Base-by-base conservation (phyloP, 306 rosid species). In the Prunus kanzakura region DNA sequence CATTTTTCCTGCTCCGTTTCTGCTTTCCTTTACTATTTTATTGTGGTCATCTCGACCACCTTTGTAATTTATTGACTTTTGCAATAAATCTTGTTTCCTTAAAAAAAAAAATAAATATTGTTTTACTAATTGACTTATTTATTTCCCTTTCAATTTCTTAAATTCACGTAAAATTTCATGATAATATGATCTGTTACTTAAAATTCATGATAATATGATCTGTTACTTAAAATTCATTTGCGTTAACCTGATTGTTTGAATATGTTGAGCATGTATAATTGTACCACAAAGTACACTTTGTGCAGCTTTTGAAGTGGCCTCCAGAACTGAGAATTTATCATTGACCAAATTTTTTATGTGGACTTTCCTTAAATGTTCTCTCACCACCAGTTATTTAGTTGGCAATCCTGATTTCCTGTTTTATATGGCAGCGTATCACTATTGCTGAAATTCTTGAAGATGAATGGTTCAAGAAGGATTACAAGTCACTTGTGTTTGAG, bases 401-500 rank as follows among this genome's bases (percentile, higher is more conserved):
- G 47, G 62, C n/a, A 46, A 55, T 60, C 84, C 79, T 75, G 65
- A 83, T 64, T 79, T 73, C 19, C 30, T 23, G 66, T 49, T 46
- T 81, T 73, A 54, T 76, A 25, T 87, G 87, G 73, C 97, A 95
- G 99, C 97, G 99, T 30, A 87, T 92, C 79, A 82, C 97, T 14
- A 50, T 92, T 65, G 67, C 90, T 46, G 97, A 92, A 82, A 89
- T 95, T 81, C 83, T 90, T 86, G 82, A 82, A 18, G 97, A 95
- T 67, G 96, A 89, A 85, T 95, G 99, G 99, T 95, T 95, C 81
- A 95, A 92, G 89, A 88, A 90, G 84, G 93, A 83, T 67, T 90
- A 86, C 70, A 92, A 87, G 81, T 91, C 97, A 78, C 91, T 95
- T 3, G 80, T 88, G 65, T 95, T 95, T n/a, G 91, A 89, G 79